Base-by-base conservation (phyloP, 2,329 filamentous ascomycete species). In the Calonectria pauciramosa region DNA sequence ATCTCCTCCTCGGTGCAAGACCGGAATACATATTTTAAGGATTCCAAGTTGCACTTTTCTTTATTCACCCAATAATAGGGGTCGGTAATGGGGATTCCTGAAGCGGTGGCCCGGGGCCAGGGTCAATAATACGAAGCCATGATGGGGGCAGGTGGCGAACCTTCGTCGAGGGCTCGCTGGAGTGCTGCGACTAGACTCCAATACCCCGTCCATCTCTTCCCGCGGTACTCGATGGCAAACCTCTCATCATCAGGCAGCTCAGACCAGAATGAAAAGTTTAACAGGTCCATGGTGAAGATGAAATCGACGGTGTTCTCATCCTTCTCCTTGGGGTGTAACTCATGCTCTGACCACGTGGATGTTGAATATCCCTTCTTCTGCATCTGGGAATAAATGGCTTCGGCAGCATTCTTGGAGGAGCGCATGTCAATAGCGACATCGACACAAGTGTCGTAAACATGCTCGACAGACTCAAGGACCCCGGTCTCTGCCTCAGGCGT, bases 181-280 rank as follows among this genome's bases (percentile, higher is more conserved):
- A 99, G 85, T 28, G 94, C 91, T 30, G 97, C 97, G 26, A 99
- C 95, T 71, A 99, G 86, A 83, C 96, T 98, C 93, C 95, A 98
- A 85, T 99, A 99, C 4, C 97, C 97, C 0, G 96, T 98, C 95
- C 96, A 99, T 72, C 86, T 91, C 84, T 91, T 93, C 34, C 92
- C 96, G 59, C 90, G 91, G 85, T 98, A 99, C 72, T 95, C 93
- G 52, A 99, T 90, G 13, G 94, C 91, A 84, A 96, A 99, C 14
- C 95, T 90, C 80, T 96, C 92, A 7, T 92, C 89, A 14, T 94
- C 93, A 0, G 88, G 85, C 56, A 86, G 82, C 68, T 95, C 93
- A 18, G 95, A 97, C 97, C 97, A 99, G 84, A 99, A 99, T 28
- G 94, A 97, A 83, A 99, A 99, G 83, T 99, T 99, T 66, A 99